Evolutionary conservation across 306 rosid genomes (phyloP).

Genomic region (Prunus mume): DNA sequence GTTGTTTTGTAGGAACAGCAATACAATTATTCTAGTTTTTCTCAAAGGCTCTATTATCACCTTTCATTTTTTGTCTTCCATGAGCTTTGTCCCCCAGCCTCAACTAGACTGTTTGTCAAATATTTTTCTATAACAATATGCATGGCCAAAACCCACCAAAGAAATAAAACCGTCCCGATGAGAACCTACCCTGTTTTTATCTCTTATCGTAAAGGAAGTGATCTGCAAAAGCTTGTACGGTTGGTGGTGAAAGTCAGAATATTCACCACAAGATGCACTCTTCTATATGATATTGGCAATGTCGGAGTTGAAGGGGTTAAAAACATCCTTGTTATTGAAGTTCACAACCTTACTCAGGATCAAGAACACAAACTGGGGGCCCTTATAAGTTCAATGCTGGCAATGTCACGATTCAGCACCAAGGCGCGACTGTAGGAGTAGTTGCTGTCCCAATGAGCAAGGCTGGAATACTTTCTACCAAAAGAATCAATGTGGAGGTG

Average conservation of each 20-base stretch:
- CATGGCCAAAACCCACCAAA: neutral
- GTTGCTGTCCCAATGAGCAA: too few species aligned
- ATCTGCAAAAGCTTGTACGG: neutral
- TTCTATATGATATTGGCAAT: neutral
- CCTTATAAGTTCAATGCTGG: too few species aligned
- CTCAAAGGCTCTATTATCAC: neutral
- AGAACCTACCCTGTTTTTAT: neutral
- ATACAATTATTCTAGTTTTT: neutral
- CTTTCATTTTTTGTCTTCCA: neutral
- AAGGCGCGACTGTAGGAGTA: too few species aligned
- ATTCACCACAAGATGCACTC: neutral
- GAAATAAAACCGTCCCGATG: neutral
- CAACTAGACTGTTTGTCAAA: neutral
- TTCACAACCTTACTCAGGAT: too few species aligned
- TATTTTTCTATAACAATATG: neutral
- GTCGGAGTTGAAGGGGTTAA: neutral
- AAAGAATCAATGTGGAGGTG: too few species aligned
- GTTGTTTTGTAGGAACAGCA: slow-evolving; percentile 19
- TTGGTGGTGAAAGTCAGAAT: neutral
- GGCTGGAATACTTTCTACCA: too few species aligned
- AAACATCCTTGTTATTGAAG: neutral
- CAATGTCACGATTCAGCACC: too few species aligned
- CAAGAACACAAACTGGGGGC: too few species aligned
- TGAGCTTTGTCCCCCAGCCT: neutral
- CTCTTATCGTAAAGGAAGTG: too few species aligned